phyloP scores from a whole-genome alignment of 495 filamentous ascomycete species.

The Tetracladium setigerum region DNA sequence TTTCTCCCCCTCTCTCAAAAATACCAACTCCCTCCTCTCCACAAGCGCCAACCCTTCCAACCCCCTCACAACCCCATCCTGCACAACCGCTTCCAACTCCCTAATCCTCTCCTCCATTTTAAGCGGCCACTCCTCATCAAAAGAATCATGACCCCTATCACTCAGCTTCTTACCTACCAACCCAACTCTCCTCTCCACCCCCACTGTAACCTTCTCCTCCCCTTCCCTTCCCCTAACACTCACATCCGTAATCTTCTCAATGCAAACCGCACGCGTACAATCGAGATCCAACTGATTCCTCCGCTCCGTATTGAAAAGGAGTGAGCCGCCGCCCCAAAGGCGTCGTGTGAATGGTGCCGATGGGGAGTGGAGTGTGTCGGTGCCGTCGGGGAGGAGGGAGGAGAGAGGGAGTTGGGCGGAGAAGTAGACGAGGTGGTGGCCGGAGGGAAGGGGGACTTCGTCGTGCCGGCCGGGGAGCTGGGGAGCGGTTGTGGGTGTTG shows the following conservation, averaged over 20 bases:
- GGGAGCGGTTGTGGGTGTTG: slow-evolving; percentile 27
- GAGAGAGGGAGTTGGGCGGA: slow-evolving; percentile 47
- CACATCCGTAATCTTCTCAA: slow-evolving; percentile 59
- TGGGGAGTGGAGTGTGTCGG: slow-evolving; percentile 63
- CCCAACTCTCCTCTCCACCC: slow-evolving; percentile 11
- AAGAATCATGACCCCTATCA: no score
- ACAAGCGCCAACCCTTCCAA: not conserved
- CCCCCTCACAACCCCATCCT: not conserved
- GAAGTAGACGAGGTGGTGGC: slow-evolving; percentile 70
- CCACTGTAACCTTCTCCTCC: slow-evolving; percentile 39
- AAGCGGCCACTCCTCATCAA: no score
- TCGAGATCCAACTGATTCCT: slow-evolving; percentile 31
- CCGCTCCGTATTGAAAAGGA: slow-evolving; percentile 28
- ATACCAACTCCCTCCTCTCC: slow-evolving; percentile 12
- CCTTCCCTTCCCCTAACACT: slow-evolving; percentile 38
- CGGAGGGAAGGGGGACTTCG: slow-evolving; percentile 39
- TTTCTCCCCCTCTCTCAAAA: slow-evolving; percentile 8
- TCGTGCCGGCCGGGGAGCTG: slow-evolving; percentile 11
- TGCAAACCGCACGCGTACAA: slow-evolving; percentile 45
- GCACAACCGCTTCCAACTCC: not conserved
- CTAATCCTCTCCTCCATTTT: not conserved
- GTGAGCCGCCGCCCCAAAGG: slow-evolving; percentile 70
- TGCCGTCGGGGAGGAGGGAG: slow-evolving; percentile 59
- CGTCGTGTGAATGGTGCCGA: slow-evolving; percentile 55
- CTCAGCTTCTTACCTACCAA: not conserved